These are phyloP conservation scores for Russula earlei DNA, from an alignment of 768 basidiomycete genomes.

Conservation along the genomic window DNA sequence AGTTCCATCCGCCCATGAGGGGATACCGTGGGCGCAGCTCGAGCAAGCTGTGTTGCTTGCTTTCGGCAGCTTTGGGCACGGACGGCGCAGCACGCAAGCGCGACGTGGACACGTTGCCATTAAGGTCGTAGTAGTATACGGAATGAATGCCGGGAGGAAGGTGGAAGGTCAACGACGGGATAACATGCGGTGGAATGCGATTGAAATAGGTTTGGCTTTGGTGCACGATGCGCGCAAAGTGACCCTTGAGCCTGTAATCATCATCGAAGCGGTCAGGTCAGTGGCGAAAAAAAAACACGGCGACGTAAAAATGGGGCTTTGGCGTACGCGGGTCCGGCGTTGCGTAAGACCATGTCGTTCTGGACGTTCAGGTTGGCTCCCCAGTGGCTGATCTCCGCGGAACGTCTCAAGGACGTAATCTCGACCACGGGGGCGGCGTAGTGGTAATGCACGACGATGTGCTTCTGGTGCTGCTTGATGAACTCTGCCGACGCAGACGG, in stretches of 20 bases:
- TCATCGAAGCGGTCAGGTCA: no score
- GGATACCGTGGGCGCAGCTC: constrained; percentile 89
- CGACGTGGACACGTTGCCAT: constrained; percentile 96
- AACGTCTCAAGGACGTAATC: constrained; percentile 58
- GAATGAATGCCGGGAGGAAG: constrained; percentile 77
- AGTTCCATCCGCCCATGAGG: constrained; percentile 95
- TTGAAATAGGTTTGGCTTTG: constrained; percentile 69
- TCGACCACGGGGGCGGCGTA: constrained; percentile 78
- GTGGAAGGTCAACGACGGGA: constrained; percentile 64
- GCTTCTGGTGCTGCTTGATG: constrained; percentile 50
- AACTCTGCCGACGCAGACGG: constrained; percentile 49
- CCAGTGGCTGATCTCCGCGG: constrained; percentile 95
- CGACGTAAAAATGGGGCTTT: background rate
- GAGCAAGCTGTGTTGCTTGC: constrained; percentile 52
- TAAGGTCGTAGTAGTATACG: constrained; percentile 83
- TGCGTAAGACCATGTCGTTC: constrained; percentile 77
- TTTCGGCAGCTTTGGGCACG: constrained; percentile 43
- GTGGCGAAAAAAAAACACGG: constrained; percentile 2
- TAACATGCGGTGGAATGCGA: constrained; percentile 54
- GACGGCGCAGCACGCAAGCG: constrained; percentile 64
- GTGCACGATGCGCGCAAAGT: constrained; percentile 87
- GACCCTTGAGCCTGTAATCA: constrained; percentile 71
- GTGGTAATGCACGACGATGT: constrained; percentile 66
- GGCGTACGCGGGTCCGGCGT: constrained; percentile 82
- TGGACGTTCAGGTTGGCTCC: constrained; percentile 90